Base-by-base conservation (phyloP, 2,329 filamentous ascomycete species). In the Fusarium secorum region DNA sequence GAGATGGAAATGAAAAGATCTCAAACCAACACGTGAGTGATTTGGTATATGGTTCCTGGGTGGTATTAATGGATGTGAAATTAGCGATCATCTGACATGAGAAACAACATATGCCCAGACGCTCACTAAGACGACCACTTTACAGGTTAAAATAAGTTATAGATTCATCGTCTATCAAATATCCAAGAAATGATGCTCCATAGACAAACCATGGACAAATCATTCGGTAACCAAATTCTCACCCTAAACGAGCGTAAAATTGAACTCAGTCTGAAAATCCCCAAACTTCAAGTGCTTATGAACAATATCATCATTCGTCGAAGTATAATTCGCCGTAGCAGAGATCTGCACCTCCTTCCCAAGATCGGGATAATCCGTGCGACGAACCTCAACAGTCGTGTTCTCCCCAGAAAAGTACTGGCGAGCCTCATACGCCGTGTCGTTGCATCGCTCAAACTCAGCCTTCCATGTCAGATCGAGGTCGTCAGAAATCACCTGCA, bases 151-250 rank as follows among this genome's bases (percentile, higher is more conserved):
- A n/a, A n/a, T 11, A 48, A 17, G 20, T 18, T 13, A 17, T 48
- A 32, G 13, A 45, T 14, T 15, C 5, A 45, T 14, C 5, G 18
- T 7, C 24, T 10, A 32, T 11, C n/a, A 11, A 2, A 49, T 15
- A 33, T 20, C 5, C 17, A 24, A 20, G n/a, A 22, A 13, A 22
- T 8, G 14, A 11, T 17, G 10, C 7, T 46, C 44, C 13, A n/a
- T 11, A 11, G 20, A n/a, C 2, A 17, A 15, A n/a, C 9, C 2
- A 14, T 20, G 5, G 2, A n/a, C 1, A 6, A 22, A 2, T 22
- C 11, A 11, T 17, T 46, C 20, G 17, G 2, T 2, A 7, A 32
- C 4, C 4, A 8, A 22, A 3, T 18, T 6, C 5, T 4, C 26
- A 36, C 5, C 4, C 22, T 52, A 15, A n/a, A 17, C 4, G 4